Base-by-base conservation (phyloP, 306 rosid genomes). In the Lathyrus oleraceus region DNA sequence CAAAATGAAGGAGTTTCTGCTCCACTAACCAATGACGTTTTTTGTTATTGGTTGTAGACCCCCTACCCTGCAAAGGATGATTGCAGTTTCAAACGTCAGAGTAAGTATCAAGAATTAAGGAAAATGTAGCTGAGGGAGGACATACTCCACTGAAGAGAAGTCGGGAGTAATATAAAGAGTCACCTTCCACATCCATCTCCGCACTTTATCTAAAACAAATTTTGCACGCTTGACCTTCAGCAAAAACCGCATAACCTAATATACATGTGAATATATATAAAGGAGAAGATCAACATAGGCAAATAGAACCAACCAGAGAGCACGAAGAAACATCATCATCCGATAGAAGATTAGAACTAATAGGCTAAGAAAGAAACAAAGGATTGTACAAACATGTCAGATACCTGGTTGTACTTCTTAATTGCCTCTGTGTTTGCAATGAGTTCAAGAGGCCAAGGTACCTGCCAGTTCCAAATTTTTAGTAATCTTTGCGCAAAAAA, bases 121-220 rank as follows among this genome's bases (percentile, higher is more conserved):
- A 75, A 57, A 68, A 44, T 28, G 56, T 61, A 59, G 74, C 43
- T 1, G 17, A 74, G 63, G 56, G 56, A 60, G 67, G 25, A 27
- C 47, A 59, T 48, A 59, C 53, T 19, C 38, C 72, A 54, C 49
- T 23, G 10, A 52, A 75, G 57, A 76, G 61, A 65, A 61, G 62
- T 27, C 61, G 16, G 52, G 7, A 65, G 66, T 40, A 81, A 68
- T 52, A 64, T 76, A 61, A 20, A 39, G 42, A 62, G 59, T 72
- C 44, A 93, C 98, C 96, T 90, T 90, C 98, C 97, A 94, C 97
- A 90, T 90, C 97, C 97, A 90, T 69, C 96, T 88, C 78, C 97
- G 88, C 79, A 92, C 92, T 90, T 94, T 94, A 76, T 94, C 98
- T 30, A 94, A 86, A 12, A 80, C 92, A 82, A 81, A 90, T 78